Evolutionary conservation across 306 rosid species (phyloP), one percentile per base, ranked within the genome.

Genomic region (Citrullus mucosospermus): DNA sequence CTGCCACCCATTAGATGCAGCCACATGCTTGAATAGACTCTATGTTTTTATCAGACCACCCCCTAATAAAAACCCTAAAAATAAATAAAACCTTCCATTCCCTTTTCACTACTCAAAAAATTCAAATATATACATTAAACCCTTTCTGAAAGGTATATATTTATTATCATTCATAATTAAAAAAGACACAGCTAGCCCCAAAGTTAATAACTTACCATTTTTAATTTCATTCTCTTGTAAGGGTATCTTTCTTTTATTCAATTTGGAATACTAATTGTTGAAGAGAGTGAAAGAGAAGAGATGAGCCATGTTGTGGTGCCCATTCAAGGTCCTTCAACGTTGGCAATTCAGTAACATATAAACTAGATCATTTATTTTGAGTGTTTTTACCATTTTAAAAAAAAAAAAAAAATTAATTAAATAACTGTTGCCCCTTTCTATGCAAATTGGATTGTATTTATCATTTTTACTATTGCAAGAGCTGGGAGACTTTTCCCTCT

Each of bases 21-120:
- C 77, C 81, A 66, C 76, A 51, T 67, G 77, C 48, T 79, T 79
- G 55, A 66, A 67, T 63, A 63, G 67, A 67, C 81, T 79, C 67
- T 48, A 54, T 78, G 25, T 38, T 78, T 63, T 59, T 59, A n/a
- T 56, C 66, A 76, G 18, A 38, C 67, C 36, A 28, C 36, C 38
- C 66, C 32, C 66, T 56, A 9, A 34, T 38, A 65, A 54, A 75
- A 36, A 14, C 66, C 78, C 15, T 25, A 22, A 30, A 5, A 22
- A 22, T 22, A 48, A 6, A 6, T 12, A 51, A 51, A 5, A 18
- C 61, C 28, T 56, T 20, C 61, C 60, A 12, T 55, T 55, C 25
- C 25, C 25, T 15, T 48, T 48, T 48, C 53, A 48, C 30, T 54
- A 9, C 20, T 10, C 22, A 13, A 48, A 13, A 48, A 9, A 46